These are phyloP conservation scores for Kingdonia uniflora DNA, from an alignment of 164 flowering plant species.

Conservation along the genomic window DNA sequence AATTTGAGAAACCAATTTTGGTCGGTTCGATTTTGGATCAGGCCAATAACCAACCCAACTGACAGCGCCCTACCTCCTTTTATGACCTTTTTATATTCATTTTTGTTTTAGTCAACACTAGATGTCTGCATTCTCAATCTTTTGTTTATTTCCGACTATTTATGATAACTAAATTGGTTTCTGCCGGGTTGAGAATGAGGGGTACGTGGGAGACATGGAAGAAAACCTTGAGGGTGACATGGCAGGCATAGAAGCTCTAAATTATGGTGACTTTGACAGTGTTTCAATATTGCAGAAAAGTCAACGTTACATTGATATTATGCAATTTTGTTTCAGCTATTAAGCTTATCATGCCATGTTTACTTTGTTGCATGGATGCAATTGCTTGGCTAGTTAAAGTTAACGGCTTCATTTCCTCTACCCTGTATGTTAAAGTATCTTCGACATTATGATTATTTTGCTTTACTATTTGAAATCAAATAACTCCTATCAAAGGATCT, in stretches of 20 bases:
- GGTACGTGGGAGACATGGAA: slow-evolving; percentile 55
- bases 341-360: not conserved
- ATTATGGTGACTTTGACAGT: slow-evolving; percentile 41
- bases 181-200: slow-evolving; percentile 27
- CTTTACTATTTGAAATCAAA: no score
- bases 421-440: not conserved
- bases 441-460: not conserved
- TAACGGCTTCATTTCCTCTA: not conserved
- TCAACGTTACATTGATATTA: slow-evolving; percentile 69
- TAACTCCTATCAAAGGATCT: no score
- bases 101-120: not conserved
- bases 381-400: not conserved
- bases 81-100: not conserved
- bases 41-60: no score
- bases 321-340: slow-evolving; percentile 43
- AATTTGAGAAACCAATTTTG: no score
- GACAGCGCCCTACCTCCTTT: no score
- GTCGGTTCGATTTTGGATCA: no score
- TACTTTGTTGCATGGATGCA: not conserved
- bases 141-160: not conserved
- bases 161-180: not conserved
- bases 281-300: slow-evolving; percentile 84
- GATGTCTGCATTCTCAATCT: no score
- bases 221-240: slow-evolving; percentile 29
- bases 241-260: slow-evolving; percentile 4